Base-by-base conservation (phyloP, 129 eudicot species). In the Artemisia argyi region DNA sequence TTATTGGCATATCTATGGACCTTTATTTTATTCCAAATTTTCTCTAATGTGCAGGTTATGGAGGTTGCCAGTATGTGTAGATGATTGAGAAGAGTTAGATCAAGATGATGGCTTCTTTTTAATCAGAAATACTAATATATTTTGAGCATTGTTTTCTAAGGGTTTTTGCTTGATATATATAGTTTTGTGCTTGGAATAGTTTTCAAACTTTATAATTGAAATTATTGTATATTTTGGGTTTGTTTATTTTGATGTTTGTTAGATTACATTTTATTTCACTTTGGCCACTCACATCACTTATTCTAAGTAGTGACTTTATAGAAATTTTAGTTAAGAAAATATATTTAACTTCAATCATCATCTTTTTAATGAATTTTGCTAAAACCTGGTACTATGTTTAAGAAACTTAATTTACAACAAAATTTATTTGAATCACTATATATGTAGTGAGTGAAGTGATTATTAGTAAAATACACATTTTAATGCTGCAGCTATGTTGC, bases 41-140 rank as follows among this genome's bases (percentile, higher is more conserved):
- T 72, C 11, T 35, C 51, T n/a, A 60, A 61, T 73, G 68, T 69
- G 69, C 87, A 83, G 87, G 91, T 75, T 86, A 83, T 80, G 81
- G 79, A 22, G 73, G 80, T 60, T 86, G 91, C 74, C 69, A 66
- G 28, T 85, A 80, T 69, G 74, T 7, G 71, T 86, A 46, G 48
- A 65, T 42, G 70, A 44, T 42, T 65, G 70, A 53, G 28, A 65
- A 39, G 54, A 65, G 35, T 47, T 6, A 61, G 65, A 11, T 60
- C 28, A 60, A 24, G 66, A 55, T 55, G 22, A 22, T 55, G 19
- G 13, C 3, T 55, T 55, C 11, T 7, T 55, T 1, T 8, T 17
- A 7, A 55, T 20, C 62, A 19, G 14, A 13, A 20, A 19, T 4
- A 2, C 11, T 8, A 18, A 4, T 1, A 56, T 56, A 56, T 56